Evolutionary conservation across 2,329 filamentous ascomycete species (phyloP), one percentile per base, ranked within the genome.

Genomic region (Calonectria pseudoreteaudii): DNA sequence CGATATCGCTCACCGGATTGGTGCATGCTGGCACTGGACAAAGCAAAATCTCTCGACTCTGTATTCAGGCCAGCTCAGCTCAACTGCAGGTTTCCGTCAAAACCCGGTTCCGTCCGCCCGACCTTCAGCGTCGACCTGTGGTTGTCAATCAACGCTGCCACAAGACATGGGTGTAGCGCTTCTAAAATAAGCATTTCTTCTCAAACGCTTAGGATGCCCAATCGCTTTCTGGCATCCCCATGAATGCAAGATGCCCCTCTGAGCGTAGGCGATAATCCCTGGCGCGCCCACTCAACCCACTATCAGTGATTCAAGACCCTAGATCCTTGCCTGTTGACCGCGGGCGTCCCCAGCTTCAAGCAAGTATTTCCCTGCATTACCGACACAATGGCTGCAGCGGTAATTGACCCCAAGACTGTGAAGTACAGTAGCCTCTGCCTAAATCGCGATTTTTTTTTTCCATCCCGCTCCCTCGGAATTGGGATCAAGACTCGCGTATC

Each of bases 181-280:
- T 64, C 50, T 41, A 73, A 62, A 65, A 53, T 50, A 65, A 69
- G 34, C 50, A 31, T 49, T 44, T 13, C 28, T 62, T 41, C 30
- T 31, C 44, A 41, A 68, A 65, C 28, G 49, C 31, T 62, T 62
- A 62, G 56, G 34, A 36, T 41, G 14, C 56, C 56, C 56, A 62
- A 62, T 62, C 56, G 56, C 58, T 52, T n/a, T 70, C 50, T 11
- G n/a, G 34, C n/a, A n/a, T 66, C 49, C 36, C 44, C 31, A 28
- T 64, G 56, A 68, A 72, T 68, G 70, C 70, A 68, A 56, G 65
- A 68, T 68, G 70, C 53, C 68, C 52, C 52, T 62, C 56, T 62
- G n/a, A 62, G n/a, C 41, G 64, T 53, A 71, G 38, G 52, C 56
- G 56, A 52, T 30, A 34, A 38, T 53, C 68, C 69, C 62, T 67